Evolutionary conservation across 2,329 filamentous ascomycete species (phyloP).

Genomic region (Bretziella fagacearum): DNA sequence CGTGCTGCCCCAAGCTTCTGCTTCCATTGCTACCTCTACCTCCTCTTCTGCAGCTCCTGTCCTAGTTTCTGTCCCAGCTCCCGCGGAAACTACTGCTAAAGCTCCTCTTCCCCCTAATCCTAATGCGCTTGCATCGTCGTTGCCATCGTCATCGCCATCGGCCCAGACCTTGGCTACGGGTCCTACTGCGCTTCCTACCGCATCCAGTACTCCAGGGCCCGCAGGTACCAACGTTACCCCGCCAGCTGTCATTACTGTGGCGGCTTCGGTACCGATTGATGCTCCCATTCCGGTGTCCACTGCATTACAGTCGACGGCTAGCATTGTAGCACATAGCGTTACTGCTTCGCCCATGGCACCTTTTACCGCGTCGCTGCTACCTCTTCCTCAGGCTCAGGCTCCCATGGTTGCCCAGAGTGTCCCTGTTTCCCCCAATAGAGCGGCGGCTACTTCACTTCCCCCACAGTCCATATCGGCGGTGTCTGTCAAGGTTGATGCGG

Average conservation of each 20-base stretch:
- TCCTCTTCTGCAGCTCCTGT: no score
- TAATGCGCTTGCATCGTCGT: no score
- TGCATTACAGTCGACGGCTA: not conserved
- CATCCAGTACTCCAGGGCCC: not conserved
- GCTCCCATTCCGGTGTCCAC: constrained; percentile 11
- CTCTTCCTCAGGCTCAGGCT: not conserved
- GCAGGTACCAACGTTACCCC: not conserved
- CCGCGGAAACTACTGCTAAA: no score
- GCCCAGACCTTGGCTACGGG: no score
- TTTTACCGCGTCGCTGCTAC: not conserved
- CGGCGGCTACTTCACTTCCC: not conserved
- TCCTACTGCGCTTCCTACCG: not conserved
- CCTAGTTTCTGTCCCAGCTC: no score
- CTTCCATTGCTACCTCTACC: no score
- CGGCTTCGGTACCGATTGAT: constrained; percentile 9
- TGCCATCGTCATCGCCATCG: no score
- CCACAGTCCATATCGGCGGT: not conserved
- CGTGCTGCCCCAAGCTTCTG: no score
- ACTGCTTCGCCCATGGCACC: constrained; percentile 1
- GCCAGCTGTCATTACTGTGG: constrained; percentile 5
- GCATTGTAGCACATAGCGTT: constrained; percentile 1
- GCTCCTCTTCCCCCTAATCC: no score
- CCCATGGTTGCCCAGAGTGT: not conserved
- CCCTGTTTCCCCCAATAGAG: not conserved
- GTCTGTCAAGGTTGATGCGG: not conserved